Evolutionary conservation across 139 green algal genomes (phyloP).

Genomic region (Volvox reticuliferus): DNA sequence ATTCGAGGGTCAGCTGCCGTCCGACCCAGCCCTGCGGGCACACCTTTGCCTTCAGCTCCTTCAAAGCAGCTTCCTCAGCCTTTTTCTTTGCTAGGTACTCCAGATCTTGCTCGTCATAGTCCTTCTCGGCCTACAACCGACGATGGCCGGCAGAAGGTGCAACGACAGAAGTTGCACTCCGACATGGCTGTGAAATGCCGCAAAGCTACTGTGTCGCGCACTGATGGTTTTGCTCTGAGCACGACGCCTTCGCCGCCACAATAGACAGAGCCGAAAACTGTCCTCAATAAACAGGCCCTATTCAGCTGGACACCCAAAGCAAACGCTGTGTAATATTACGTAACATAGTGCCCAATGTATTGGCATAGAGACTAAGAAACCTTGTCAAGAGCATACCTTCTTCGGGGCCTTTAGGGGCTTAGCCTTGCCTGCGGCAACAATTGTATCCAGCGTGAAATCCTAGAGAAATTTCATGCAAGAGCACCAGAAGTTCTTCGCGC

Average conservation of each 20-base stretch:
- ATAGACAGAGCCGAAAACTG: too few relatives aligned
- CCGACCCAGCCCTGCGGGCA: background rate
- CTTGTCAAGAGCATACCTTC: slow-evolving; percentile 20
- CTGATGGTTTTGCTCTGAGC: too few relatives aligned
- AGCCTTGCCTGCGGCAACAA: slow-evolving; percentile 35
- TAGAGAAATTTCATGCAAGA: too few relatives aligned
- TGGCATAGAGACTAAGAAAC: too few relatives aligned
- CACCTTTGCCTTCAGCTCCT: slow-evolving; percentile 56
- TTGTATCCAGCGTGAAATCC: background rate
- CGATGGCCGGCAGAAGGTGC: background rate
- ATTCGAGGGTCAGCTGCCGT: too few relatives aligned
- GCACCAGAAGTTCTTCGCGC: too few relatives aligned
- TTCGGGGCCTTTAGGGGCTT: slow-evolving; percentile 52
- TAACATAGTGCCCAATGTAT: too few relatives aligned
- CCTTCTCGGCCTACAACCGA: slow-evolving; percentile 31
- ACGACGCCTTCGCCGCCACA: too few relatives aligned
- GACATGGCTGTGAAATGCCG: background rate
- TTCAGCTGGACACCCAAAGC: too few relatives aligned
- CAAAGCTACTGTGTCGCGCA: too few relatives aligned
- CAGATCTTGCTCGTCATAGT: slow-evolving; percentile 61
- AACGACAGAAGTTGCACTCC: background rate
- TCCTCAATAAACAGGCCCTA: too few relatives aligned
- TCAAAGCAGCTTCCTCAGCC: slow-evolving; percentile 56
- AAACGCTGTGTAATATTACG: too few relatives aligned
- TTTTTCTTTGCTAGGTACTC: slow-evolving; percentile 67